These are phyloP conservation scores for Xylariaceae sp. DNA, from an alignment of 2,329 filamentous ascomycete genomes.

Conservation along the genomic window DNA sequence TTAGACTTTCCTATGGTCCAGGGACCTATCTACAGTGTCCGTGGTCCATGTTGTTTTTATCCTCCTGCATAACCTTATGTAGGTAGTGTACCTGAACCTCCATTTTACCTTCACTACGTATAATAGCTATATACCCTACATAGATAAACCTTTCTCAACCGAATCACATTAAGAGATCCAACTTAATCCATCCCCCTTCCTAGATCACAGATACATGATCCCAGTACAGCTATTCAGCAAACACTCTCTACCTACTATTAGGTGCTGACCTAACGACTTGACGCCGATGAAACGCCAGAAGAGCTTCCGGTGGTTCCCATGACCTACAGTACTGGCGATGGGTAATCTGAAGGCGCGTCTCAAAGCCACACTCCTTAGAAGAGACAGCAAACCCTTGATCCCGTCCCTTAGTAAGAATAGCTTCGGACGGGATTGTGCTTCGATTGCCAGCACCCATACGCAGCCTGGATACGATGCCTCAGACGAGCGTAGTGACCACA, in stretches of 20 bases:
- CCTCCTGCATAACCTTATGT: too few relatives aligned
- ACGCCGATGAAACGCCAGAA: neutral
- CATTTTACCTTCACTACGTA: too few relatives aligned
- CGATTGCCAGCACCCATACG: conserved; percentile 36
- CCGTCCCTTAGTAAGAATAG: conserved; percentile 43
- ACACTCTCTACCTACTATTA: neutral
- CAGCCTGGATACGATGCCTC: conserved; percentile 38
- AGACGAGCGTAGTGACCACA: conserved; percentile 33
- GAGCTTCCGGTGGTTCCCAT: conserved; percentile 2
- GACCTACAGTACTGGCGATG: conserved; percentile 42
- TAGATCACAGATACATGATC: neutral
- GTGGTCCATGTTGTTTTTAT: too few relatives aligned
- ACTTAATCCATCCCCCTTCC: neutral
- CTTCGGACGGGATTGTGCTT: conserved; percentile 37
- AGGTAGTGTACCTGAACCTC: too few relatives aligned
- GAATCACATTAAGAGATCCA: too few relatives aligned
- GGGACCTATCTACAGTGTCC: too few relatives aligned
- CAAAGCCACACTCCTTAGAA: conserved; percentile 54
- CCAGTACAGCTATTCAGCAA: neutral
- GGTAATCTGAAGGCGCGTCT: conserved; percentile 56
- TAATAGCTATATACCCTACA: too few relatives aligned
- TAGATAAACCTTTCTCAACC: too few relatives aligned
- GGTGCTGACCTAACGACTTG: neutral
- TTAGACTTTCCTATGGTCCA: too few relatives aligned
- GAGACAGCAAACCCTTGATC: conserved; percentile 50